Evolutionary conservation across 1,284 basidiomycete genomes (phyloP), one percentile per base, ranked within the genome.

Genomic region (Meira nashicola): DNA sequence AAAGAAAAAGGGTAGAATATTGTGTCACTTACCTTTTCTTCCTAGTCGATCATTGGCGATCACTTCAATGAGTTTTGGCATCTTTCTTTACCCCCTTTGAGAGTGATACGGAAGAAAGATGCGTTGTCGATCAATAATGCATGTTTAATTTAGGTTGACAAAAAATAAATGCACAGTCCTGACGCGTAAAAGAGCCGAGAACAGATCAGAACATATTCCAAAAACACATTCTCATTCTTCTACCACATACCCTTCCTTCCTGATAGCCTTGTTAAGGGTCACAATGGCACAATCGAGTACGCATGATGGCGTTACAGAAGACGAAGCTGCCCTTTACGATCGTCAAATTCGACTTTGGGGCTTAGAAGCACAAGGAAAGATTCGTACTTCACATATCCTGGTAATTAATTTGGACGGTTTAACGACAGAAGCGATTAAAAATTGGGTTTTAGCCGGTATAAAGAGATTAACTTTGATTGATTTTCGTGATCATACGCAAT

Each of bases 341-440:
- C 87, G 94, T 41, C 94, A 97, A 80, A 96, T 98, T 81, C 86
- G 95, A 28, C 82, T 97, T 62, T 98, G 94, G 94, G 94, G 95
- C 47, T 84, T 96, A 33, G 94, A 96, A 79, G 94, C 95, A 28
- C 94, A 98, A 79, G 92, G 17, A 14, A 21, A 48, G 17, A 53
- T 58, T 23, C 54, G 63, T 39, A 49, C 68, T 90, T 89, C 72
- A 89, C 93, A 12, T 89, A 91, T 98, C 65, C 82, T 97, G 54
- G 83, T 99, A 47, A 81, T 92, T 39, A 85, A 85, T 23, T 83
- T 97, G 54, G 83, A 86, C 47, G 91, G 92, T 2, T 83, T 90
- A 39, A 91, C 94, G 15, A 92, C 92, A n/a, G 95, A 99, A 79
- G 85, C 88, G 23, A 89, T 95, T 80, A 99, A 98, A 81, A 99